Base-by-base conservation (phyloP, 192 early-diverging fungal species). In the Linderina pennispora region DNA sequence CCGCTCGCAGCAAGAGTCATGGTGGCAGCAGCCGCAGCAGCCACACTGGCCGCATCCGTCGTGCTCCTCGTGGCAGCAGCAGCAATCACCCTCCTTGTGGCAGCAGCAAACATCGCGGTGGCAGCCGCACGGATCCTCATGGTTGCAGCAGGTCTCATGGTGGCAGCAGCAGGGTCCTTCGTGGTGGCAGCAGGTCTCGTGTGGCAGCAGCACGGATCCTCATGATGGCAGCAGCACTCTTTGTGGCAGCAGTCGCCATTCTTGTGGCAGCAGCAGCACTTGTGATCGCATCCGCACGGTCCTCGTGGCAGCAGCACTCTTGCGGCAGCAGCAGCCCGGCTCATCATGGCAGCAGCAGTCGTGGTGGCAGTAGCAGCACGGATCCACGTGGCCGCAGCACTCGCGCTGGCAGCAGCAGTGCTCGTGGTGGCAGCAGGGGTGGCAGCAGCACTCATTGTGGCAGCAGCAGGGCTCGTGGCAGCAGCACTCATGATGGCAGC, bases 1-100 rank as follows among this genome's bases (percentile, higher is more conserved):
- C 40, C 55, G 58, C 41, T 70, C 60, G 55, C 66, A 62, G 59
- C 55, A 58, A 21, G 40, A 33, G 59, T 62, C 47, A 42, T 53
- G 58, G 44, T 59, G 46, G 6, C 11, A 5, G 28, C 28, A 31
- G 28, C 28, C 5, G n/a, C n/a, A n/a, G n/a, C n/a, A n/a, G n/a
- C n/a, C n/a, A n/a, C n/a, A n/a, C n/a, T 45, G 42, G 43, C 39
- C 34, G 60, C 53, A 63, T 47, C 47, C 44, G 36, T 55, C 48
- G 28, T 31, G 28, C 28, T 11, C 28, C 28, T 31, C 28, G 28
- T 31, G 28, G 6, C 28, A 5, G 42, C 35, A 15, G 52, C 55
- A 49, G 40, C 48, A 47, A 36, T 47, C 35, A 14, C 44, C 53
- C 18, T 68, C 57, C 32, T 59, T 50, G 45, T 36, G 36, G 41